These are phyloP conservation scores for Malassezia sympodialis DNA, from an alignment of 1,284 basidiomycete species.

Conservation along the genomic window DNA sequence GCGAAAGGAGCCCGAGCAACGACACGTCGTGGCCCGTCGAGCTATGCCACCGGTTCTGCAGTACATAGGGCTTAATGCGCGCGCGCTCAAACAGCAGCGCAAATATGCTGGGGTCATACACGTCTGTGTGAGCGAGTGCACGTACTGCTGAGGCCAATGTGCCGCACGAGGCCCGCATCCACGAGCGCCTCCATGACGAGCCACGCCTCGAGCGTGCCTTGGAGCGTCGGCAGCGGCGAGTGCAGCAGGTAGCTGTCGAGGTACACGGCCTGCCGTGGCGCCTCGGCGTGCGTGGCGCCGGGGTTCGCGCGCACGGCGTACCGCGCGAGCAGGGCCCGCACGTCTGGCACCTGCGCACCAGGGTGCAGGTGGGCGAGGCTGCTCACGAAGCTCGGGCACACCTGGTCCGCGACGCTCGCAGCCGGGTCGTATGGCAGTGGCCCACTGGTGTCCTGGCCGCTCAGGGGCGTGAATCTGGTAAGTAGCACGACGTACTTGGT, in stretches of 20 bases:
- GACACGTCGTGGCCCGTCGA: conserved; percentile 44
- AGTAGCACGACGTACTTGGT: conserved; percentile 24
- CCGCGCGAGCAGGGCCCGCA: conserved; percentile 12
- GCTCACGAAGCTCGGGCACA: conserved; percentile 23
- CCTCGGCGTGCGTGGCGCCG: background rate
- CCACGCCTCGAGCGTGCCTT: conserved; percentile 38
- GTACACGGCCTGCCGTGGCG: conserved; percentile 22
- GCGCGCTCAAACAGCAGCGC: conserved; percentile 22
- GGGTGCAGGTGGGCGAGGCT: conserved; percentile 28
- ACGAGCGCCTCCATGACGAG: conserved; percentile 35
- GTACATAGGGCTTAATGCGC: conserved; percentile 22
- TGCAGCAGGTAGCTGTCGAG: conserved; percentile 41
- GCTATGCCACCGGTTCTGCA: conserved; percentile 45
- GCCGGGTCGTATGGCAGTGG: conserved; percentile 26
- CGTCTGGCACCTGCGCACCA: conserved; percentile 12
- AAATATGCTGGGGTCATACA: conserved; percentile 41
- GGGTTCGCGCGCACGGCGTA: conserved; percentile 17
- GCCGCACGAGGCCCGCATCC: conserved; percentile 27
- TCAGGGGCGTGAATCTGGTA: conserved; percentile 28
- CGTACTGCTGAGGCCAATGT: conserved; percentile 32
- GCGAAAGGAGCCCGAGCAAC: conserved; percentile 30
- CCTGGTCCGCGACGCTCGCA: conserved; percentile 27
- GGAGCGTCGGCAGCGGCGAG: conserved; percentile 31
- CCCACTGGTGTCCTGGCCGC: conserved; percentile 30
- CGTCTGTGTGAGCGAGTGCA: conserved; percentile 17